Base-by-base conservation (phyloP, 371 early-diverging fungal species). In the Zychaea mexicana region DNA sequence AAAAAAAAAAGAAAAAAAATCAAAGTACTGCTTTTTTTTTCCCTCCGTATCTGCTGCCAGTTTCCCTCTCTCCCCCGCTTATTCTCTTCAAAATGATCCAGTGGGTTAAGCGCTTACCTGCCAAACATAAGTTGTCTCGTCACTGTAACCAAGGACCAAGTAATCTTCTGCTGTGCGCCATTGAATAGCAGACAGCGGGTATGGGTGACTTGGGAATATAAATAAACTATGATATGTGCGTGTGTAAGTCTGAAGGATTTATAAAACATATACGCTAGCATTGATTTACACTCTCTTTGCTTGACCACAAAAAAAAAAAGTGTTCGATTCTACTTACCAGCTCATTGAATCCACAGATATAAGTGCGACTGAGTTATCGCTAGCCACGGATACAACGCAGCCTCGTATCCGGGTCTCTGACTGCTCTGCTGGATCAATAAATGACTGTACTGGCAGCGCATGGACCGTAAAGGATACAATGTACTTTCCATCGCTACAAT, bases 291-390 rank as follows among this genome's bases (percentile, higher is more conserved):
- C 5, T 33, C n/a, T 45, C n/a, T 7, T 45, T 45, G 45, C 45
- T 33, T 17, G 10, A 10, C n/a, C 19, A 12, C 7, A 19, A 17
- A 17, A 5, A 19, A 7, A 45, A 6, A 45, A 45, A 19, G 17
- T 4, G n/a, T 45, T 10, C 12, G 6, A 33, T 33, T 33, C 12
- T 28, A 55, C 60, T 24, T 79, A 91, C 93, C 90, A 89, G 53
- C 71, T 78, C 81, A 91, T 81, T 7, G 91, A 89, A 28, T 94
- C 94, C 3, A 92, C 76, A 3, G 91, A 89, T 42, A 92, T 86
- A 9, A 92, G 62, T 2, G 91, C 80, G 2, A 90, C 70, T 0
- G 92, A 90, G 52, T 89, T 80, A 65, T 92, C 90, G 62, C 81
- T 74, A 0, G 88, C 89, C 15, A 92, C 73, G 0, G 93, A 90